Percentiles rank a stretch among this genome's conserved stretches.
Evolutionary conservation across 306 rosid species (phyloP).

Genomic region (Vigna nakashimae): DNA sequence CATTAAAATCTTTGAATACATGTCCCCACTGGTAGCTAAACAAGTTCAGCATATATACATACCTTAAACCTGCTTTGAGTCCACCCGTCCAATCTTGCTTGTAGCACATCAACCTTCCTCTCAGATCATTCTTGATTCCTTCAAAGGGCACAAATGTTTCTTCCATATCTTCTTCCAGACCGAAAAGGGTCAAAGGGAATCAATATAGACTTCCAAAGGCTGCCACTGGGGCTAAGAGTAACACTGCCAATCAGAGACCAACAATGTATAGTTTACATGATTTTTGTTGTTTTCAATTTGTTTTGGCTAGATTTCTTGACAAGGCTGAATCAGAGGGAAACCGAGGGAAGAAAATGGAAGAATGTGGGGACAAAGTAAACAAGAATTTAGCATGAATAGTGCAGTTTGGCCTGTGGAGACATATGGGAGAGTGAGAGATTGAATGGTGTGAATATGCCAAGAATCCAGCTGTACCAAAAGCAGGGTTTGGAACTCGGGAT

Average conservation of each 20-base stretch:
- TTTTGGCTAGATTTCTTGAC: slow-evolving; percentile 15
- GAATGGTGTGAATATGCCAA: slow-evolving; percentile 43
- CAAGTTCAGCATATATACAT: background rate
- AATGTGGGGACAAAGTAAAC: slow-evolving; percentile 26
- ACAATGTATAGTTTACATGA: slow-evolving; percentile 55
- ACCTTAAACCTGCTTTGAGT: slow-evolving; percentile 81
- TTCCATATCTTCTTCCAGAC: slow-evolving; percentile 55
- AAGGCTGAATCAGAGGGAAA: slow-evolving; percentile 28
- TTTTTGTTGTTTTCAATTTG: slow-evolving; percentile 28
- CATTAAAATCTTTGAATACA: slow-evolving; percentile 9
- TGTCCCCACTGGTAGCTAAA: background rate
- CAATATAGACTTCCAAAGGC: slow-evolving; percentile 18
- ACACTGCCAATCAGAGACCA: slow-evolving; percentile 7
- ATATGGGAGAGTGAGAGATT: slow-evolving; percentile 42
- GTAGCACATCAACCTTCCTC: slow-evolving; percentile 85
- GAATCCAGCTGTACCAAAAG: slow-evolving; percentile 42
- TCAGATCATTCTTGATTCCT: slow-evolving; percentile 89
- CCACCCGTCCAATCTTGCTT: slow-evolving; percentile 91
- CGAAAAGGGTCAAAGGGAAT: slow-evolving; percentile 32
- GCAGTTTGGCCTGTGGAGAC: slow-evolving; percentile 45
- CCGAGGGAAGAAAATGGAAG: background rate
- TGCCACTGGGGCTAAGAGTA: slow-evolving; percentile 40
- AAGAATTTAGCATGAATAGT: slow-evolving; percentile 28
- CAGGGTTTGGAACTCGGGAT: slow-evolving; percentile 30
- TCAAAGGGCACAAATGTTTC: slow-evolving; percentile 83